Base-by-base conservation (phyloP, 352 stramenopile genomes). In the Pythium dissimile region DNA sequence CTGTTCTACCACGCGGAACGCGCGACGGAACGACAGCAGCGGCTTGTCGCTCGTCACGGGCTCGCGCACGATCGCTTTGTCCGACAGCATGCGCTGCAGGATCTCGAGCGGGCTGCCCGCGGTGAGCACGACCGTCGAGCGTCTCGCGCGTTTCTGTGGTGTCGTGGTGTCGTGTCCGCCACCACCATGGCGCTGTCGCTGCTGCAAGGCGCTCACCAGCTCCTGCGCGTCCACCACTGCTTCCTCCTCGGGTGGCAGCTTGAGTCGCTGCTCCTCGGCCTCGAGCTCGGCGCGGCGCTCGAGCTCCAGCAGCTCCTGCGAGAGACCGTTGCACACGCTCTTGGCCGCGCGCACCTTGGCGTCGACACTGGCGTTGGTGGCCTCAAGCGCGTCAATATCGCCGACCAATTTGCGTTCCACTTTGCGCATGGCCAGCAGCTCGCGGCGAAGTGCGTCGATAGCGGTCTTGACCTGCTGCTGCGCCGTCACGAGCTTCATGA, bases 401-500 rank as follows among this genome's bases (percentile, higher is more conserved):
- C 64, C 64, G 32, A 84, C 67, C 2, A 91, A 67, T 38, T 88
- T 89, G 11, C 72, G 65, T 3, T 62, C 42, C 18, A 91, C 79
- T 51, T 86, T 84, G 21, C 70, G 67, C 41, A 89, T 48, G 1
- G 79, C 82, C 20, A 87, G 43, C 23, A 91, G 39, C 46, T 89
- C 81, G 20, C 64, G 75, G 7, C 81, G 75, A 0, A 87, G 66
- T 9, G 64, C 68, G 51, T 91, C 81, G 2, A 91, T 79, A 11
- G 82, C 69, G 9, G 67, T 74, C 26, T 75, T 78, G 27, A 88
- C 67, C n/a, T 82, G 65, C 50, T 78, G 69, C 62, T 91, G 81
- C 21, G 75, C 59, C 1, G 73, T 89, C 35, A 89, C 67, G 8
- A 86, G 64, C 48, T 89, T 91, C 81, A 91, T 91, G 55, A 73